These are phyloP conservation scores for Microbotryomycetes sp. DNA, from an alignment of 1,284 basidiomycete genomes.

Conservation along the genomic window DNA sequence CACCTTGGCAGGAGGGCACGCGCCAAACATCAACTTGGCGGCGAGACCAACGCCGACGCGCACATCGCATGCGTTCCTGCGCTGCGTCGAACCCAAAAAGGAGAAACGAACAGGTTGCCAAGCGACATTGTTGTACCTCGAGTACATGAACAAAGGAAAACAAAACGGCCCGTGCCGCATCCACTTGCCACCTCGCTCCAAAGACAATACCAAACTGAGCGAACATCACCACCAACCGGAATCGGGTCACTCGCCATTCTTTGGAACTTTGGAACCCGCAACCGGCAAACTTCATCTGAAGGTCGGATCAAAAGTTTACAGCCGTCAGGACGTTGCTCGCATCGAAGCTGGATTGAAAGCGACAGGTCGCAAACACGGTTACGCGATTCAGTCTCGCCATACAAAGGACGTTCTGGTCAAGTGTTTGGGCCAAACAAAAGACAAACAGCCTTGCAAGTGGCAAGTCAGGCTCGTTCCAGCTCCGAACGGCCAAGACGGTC, in stretches of 20 bases:
- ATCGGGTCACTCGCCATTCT: background rate
- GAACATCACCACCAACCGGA: background rate
- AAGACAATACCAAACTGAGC: background rate
- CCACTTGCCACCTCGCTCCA: background rate
- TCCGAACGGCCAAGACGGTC: background rate
- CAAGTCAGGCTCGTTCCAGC: background rate
- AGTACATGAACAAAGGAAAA: background rate
- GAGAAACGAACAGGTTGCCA: background rate
- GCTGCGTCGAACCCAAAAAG: background rate
- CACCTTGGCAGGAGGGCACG: background rate
- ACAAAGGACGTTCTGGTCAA: constrained; percentile 8
- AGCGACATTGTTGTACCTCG: background rate
- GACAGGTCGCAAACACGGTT: background rate
- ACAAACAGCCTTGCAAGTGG: background rate
- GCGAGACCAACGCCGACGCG: background rate
- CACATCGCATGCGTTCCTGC: background rate
- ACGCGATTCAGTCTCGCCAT: background rate
- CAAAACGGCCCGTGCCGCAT: background rate
- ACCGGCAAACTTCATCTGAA: background rate
- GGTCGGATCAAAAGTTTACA: background rate
- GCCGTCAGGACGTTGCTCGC: background rate
- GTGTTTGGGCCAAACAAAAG: background rate
- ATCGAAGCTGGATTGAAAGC: background rate
- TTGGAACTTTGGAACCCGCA: background rate
- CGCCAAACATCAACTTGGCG: background rate